phyloP scores from a whole-genome alignment of 768 basidiomycete species.

The Mycena maculata region DNA sequence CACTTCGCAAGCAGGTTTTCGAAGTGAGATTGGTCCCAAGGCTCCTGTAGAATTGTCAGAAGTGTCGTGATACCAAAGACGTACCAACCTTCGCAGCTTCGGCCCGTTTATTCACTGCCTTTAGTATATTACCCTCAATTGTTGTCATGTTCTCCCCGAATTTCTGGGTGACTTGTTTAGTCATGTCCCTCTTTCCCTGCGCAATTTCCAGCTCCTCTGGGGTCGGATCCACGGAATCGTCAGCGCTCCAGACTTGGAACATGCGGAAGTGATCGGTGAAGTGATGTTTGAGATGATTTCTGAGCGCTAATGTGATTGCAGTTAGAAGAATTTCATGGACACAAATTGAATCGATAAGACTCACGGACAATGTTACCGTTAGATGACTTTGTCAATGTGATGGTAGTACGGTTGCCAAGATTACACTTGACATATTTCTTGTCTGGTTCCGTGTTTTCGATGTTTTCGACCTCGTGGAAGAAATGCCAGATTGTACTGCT shows the following conservation, averaged over 20 bases:
- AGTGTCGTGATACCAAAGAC: too few relatives aligned
- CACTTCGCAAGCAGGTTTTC: slow-evolving; percentile 27
- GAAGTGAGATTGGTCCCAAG: slow-evolving; percentile 28
- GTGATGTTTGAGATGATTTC: not conserved
- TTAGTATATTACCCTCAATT: too few relatives aligned
- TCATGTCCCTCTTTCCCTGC: too few relatives aligned
- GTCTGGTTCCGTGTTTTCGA: not conserved
- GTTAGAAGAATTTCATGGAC: not conserved
- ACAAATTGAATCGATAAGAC: not conserved
- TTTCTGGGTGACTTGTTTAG: too few relatives aligned
- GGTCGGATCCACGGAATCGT: too few relatives aligned
- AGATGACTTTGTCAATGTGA: not conserved
- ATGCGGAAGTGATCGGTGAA: slow-evolving; percentile 10
- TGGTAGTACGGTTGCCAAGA: not conserved
- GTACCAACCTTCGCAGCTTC: too few relatives aligned
- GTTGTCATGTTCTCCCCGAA: too few relatives aligned
- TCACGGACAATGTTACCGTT: slow-evolving; percentile 9
- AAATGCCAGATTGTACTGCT: not conserved
- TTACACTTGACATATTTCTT: slow-evolving; percentile 4
- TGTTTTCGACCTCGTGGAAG: not conserved
- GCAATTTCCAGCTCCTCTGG: too few relatives aligned
- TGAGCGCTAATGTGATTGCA: not conserved
- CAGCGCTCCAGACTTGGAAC: slow-evolving; percentile 6
- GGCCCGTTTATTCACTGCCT: too few relatives aligned
- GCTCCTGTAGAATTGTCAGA: too few relatives aligned